A percentile compares a stretch with the other conserved stretches of the same genome.
Conservation (phyloP, 1,139 yeast genomes). For the Taphrina deformans region DNA sequence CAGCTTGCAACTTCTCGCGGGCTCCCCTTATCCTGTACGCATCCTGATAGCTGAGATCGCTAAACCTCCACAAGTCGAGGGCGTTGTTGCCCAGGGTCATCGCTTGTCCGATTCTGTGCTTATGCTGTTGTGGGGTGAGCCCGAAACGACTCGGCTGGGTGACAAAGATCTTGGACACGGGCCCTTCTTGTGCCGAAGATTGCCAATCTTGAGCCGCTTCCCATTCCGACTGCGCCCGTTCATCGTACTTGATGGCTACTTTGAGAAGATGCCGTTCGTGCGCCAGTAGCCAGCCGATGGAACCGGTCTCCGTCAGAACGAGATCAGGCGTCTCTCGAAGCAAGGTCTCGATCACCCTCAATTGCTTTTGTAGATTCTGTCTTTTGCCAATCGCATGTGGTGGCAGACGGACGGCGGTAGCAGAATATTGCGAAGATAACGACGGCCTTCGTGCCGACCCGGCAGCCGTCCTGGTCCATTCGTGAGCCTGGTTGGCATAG, state of each 20-base stretch:
- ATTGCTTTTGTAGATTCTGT: not conserved
- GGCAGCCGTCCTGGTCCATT: conserved; percentile 1
- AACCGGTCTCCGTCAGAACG: conserved; percentile 11
- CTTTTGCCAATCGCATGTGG: conserved; percentile 10
- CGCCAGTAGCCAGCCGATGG: conserved; percentile 7
- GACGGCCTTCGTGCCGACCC: not conserved
- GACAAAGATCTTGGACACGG: conserved; percentile 23
- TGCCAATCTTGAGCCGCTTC: conserved; percentile 24
- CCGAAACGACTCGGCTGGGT: conserved; percentile 26
- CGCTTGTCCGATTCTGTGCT: conserved; percentile 13
- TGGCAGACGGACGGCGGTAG: not conserved
- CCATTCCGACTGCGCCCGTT: conserved; percentile 14
- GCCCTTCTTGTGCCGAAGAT: conserved; percentile 8
- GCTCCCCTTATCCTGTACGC: conserved; percentile 13
- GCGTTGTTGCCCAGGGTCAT: conserved; percentile 18
- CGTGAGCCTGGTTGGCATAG: conserved; percentile 13
- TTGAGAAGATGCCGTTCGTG: conserved; percentile 7
- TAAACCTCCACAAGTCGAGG: conserved; percentile 13
- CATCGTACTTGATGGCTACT: conserved; percentile 19
- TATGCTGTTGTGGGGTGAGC: conserved; percentile 16
- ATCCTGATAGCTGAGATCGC: conserved; percentile 22
- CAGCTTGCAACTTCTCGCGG: conserved; percentile 17
- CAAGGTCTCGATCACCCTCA: not conserved
- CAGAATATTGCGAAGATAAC: conserved; percentile 7
- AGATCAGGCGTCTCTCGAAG: conserved; percentile 5